Evolutionary conservation across 805 yeast species (phyloP).

Genomic region (Metschnikowia henanensis): DNA sequence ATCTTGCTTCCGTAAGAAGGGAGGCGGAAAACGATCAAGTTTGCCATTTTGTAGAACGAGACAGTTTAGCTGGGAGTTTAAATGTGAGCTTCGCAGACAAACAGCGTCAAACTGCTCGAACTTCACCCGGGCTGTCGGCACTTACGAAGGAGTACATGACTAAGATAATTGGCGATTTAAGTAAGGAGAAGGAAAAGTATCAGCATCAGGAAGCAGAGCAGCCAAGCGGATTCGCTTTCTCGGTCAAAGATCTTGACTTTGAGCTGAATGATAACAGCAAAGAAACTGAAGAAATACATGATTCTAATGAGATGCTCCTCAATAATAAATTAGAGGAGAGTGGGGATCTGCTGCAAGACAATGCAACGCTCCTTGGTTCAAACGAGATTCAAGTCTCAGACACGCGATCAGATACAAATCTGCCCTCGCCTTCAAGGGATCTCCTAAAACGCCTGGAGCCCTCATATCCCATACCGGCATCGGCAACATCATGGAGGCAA

Average conservation of each 20-base stretch:
- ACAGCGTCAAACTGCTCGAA: not conserved
- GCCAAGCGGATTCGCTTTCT: not conserved
- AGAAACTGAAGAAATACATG: not conserved
- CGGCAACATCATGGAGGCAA: conserved; percentile 33
- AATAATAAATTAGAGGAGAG: too few species aligned
- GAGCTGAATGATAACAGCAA: not conserved
- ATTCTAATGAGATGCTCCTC: not conserved
- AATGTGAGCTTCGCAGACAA: too few species aligned
- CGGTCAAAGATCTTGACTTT: not conserved
- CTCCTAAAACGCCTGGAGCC: not conserved
- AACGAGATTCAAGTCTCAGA: not conserved
- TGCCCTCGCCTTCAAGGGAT: not conserved
- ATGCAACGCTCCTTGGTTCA: not conserved
- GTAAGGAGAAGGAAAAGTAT: not conserved
- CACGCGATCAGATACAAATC: not conserved
- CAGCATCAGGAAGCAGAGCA: not conserved
- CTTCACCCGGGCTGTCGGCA: not conserved
- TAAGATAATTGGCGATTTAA: not conserved
- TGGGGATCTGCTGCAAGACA: too few species aligned
- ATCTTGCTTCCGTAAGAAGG: conserved; percentile 28
- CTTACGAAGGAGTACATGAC: not conserved
- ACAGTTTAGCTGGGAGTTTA: too few species aligned
- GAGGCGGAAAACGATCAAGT: conserved; percentile 30
- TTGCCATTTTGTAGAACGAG: conserved; percentile 12
- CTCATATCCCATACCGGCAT: conserved; percentile 19